Evolutionary conservation across 2,329 filamentous ascomycete genomes (phyloP).

Genomic region (Exophiala lecanii-corni): DNA sequence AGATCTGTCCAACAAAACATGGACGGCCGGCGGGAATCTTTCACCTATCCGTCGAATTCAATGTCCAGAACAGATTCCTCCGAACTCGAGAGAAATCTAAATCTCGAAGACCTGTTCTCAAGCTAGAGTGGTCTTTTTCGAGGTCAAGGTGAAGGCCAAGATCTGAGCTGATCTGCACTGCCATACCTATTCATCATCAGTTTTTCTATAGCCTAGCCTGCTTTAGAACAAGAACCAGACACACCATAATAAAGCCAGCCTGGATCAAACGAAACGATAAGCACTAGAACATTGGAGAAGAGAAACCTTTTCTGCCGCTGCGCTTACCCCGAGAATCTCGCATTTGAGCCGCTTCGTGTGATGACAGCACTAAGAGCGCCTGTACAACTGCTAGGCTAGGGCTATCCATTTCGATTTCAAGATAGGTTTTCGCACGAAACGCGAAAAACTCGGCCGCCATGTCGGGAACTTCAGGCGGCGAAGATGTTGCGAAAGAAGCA

Average conservation of each 20-base stretch:
- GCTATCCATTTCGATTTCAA: conserved; percentile 46
- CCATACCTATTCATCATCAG: conserved; percentile 33
- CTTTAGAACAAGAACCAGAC: not conserved
- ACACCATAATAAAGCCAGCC: not conserved
- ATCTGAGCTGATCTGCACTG: conserved; percentile 42
- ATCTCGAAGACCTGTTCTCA: too few relatives aligned
- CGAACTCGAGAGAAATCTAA: too few relatives aligned
- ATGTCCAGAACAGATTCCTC: too few relatives aligned
- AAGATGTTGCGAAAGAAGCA: conserved; percentile 5
- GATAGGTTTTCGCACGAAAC: conserved; percentile 40
- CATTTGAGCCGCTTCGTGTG: conserved; percentile 41
- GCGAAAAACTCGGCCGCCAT: conserved; percentile 20
- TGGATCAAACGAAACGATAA: conserved; percentile 28
- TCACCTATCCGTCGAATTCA: too few relatives aligned
- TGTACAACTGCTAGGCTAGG: conserved; percentile 48
- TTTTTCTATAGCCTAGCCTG: not conserved
- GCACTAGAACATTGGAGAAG: conserved; percentile 36
- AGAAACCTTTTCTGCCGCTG: too few relatives aligned
- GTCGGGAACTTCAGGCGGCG: conserved; percentile 3
- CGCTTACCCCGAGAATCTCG: conserved; percentile 45
- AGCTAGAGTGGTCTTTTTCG: not conserved
- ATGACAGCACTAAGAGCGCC: conserved; percentile 43
- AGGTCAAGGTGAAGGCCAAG: conserved; percentile 37
- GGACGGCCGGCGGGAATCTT: too few relatives aligned
- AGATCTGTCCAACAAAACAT: too few relatives aligned